phyloP scores from a whole-genome alignment of 306 rosid genomes.

The Fragaria vesca region DNA sequence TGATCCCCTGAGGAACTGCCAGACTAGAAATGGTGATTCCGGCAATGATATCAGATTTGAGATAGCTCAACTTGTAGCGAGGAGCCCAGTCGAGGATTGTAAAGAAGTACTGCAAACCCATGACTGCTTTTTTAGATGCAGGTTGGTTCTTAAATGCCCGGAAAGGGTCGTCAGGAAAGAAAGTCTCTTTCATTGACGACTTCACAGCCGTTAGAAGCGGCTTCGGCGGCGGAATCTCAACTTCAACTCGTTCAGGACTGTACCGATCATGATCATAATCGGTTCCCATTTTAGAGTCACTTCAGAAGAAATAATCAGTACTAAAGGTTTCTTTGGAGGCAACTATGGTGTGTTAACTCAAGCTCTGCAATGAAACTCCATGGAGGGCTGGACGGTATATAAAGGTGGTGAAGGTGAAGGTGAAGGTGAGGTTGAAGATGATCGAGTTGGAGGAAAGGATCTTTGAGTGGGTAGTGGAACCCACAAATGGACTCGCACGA shows the following conservation, averaged over 20 bases:
- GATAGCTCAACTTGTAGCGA: slow-evolving; percentile 47
- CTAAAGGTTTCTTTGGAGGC: neutral
- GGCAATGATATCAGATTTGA: slow-evolving; percentile 71
- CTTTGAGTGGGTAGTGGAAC: slow-evolving; percentile 24
- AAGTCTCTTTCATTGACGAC: slow-evolving; percentile 66
- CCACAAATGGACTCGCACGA: slow-evolving; percentile 24
- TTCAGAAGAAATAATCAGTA: neutral
- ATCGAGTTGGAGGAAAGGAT: neutral
- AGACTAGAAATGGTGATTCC: slow-evolving; percentile 95
- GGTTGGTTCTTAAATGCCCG: slow-evolving; percentile 61
- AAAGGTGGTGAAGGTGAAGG: neutral
- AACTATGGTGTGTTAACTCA: neutral
- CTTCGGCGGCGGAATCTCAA: slow-evolving; percentile 57
- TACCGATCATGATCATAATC: slow-evolving; percentile 36
- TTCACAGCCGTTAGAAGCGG: slow-evolving; percentile 53
- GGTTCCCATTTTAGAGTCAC: slow-evolving; percentile 44
- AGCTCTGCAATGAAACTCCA: slow-evolving; percentile 8
- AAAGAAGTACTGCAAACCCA: slow-evolving; percentile 60
- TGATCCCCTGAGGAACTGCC: slow-evolving; percentile 98
- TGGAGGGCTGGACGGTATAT: neutral
- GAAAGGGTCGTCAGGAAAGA: slow-evolving; percentile 88
- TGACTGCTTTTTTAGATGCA: slow-evolving; percentile 19
- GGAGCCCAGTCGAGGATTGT: slow-evolving; percentile 91
- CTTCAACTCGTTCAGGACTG: slow-evolving; percentile 43
- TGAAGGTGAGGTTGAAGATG: neutral